These are phyloP conservation scores for Ophiocordyceps camponoti-leonardi DNA, from an alignment of 2,329 filamentous ascomycete species.

Conservation along the genomic window DNA sequence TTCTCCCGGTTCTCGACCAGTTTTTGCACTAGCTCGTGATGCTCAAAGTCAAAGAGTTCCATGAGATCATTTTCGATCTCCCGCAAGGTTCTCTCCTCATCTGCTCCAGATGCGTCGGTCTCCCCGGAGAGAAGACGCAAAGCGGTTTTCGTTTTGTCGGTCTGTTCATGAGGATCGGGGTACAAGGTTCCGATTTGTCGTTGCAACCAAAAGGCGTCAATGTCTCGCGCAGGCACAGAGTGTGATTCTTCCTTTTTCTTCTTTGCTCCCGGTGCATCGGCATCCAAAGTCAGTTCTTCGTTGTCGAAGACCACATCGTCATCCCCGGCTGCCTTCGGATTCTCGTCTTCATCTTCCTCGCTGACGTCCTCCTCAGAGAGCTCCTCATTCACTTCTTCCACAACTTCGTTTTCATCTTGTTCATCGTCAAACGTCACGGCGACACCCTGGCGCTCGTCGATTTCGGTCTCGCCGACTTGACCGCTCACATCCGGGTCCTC, in stretches of 20 bases:
- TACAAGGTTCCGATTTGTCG: conserved; percentile 80
- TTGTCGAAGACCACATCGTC: conserved; percentile 41
- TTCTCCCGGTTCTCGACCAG: conserved; percentile 85
- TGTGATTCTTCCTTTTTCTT: conserved; percentile 36
- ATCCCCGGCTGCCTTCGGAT: conserved; percentile 31
- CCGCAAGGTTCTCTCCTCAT: conserved; percentile 69
- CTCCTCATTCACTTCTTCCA: conserved; percentile 78
- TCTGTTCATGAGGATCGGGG: conserved; percentile 78
- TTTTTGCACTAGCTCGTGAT: conserved; percentile 81
- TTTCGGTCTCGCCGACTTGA: conserved; percentile 50
- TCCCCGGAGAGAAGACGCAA: conserved; percentile 68
- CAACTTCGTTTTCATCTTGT: conserved; percentile 65
- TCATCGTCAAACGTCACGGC: conserved; percentile 94
- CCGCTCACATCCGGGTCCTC: conserved; percentile 64
- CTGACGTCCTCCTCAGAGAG: conserved; percentile 67
- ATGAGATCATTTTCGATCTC: conserved; percentile 98
- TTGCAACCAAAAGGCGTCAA: conserved; percentile 96
- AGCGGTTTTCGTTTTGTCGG: conserved; percentile 78
- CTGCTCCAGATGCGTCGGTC: conserved; percentile 50
- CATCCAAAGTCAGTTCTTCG: conserved; percentile 75
- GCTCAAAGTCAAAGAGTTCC: conserved; percentile 95
- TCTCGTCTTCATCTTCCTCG: conserved; percentile 42
- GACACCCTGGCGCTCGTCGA: conserved; percentile 90
- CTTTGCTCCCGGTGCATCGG: conserved; percentile 30
- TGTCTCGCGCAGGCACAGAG: conserved; percentile 65